Evolutionary conservation across 306 rosid genomes (phyloP).

Genomic region (Ochetophila trinervis): DNA sequence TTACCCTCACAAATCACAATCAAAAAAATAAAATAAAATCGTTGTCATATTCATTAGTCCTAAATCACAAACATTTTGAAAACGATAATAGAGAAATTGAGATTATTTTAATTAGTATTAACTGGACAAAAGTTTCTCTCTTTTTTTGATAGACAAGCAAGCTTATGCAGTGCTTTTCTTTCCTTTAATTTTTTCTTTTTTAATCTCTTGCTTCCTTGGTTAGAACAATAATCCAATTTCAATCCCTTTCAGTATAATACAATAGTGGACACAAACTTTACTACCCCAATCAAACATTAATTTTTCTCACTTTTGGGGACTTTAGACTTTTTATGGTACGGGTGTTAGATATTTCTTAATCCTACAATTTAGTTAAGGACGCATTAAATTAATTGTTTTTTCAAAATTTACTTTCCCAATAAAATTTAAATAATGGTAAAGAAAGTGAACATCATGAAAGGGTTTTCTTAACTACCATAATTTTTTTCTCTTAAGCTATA

Average conservation of each 20-base stretch:
- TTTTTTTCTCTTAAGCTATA: not conserved
- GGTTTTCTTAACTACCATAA: not conserved
- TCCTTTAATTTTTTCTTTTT: not conserved
- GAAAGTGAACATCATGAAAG: not conserved
- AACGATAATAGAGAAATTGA: not conserved
- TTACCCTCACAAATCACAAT: not conserved
- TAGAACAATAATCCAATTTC: not conserved
- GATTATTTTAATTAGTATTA: not conserved
- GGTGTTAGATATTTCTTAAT: too few relatives aligned
- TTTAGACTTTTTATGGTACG: not conserved
- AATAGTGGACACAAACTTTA: not conserved
- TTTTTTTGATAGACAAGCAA: not conserved
- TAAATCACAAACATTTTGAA: not conserved
- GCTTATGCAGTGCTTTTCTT: too few relatives aligned
- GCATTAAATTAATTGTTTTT: not conserved
- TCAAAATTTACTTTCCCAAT: not conserved
- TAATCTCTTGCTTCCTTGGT: not conserved
- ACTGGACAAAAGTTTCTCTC: not conserved
- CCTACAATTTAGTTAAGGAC: not conserved
- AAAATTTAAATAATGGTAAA: not conserved
- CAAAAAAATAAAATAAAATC: not conserved
- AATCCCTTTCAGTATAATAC: not conserved
- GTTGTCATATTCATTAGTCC: not conserved
- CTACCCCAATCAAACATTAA: not conserved
- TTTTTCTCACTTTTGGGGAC: not conserved